Conservation (phyloP, 495 filamentous ascomycete genomes). For the Beverwykella pulmonaria region DNA sequence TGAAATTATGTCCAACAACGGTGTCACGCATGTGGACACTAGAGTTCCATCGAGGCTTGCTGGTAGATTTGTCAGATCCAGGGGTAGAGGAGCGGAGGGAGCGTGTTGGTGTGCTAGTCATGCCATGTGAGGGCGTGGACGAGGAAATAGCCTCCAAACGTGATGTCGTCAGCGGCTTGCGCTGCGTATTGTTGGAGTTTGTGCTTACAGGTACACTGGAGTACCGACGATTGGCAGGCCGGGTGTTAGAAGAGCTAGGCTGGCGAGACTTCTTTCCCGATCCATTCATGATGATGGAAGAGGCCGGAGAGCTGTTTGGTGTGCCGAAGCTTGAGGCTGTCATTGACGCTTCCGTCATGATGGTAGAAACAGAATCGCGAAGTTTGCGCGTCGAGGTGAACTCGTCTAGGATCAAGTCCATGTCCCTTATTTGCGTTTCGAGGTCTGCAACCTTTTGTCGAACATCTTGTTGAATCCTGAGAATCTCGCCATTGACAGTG, state of each 20-base stretch:
- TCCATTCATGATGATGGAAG: constrained; percentile 65
- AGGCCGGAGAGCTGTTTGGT: constrained; percentile 86
- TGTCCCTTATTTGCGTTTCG: constrained; percentile 71
- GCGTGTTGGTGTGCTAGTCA: constrained; percentile 34
- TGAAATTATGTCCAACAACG: constrained; percentile 70
- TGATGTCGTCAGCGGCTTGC: constrained; percentile 40
- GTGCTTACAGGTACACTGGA: constrained; percentile 39
- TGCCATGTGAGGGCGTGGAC: constrained; percentile 38
- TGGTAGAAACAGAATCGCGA: constrained; percentile 90
- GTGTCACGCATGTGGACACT: constrained; percentile 71
- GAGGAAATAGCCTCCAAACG: constrained; percentile 37
- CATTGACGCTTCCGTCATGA: constrained; percentile 80
- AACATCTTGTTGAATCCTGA: constrained; percentile 81
- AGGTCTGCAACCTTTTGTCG: constrained; percentile 74
- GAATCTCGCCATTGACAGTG: constrained; percentile 92
- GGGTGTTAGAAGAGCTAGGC: constrained; percentile 34
- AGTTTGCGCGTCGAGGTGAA: constrained; percentile 74
- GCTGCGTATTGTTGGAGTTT: constrained; percentile 49
- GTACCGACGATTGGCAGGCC: constrained; percentile 30
- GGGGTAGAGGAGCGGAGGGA: constrained; percentile 26
- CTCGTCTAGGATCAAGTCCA: constrained; percentile 75
- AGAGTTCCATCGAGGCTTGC: constrained; percentile 78
- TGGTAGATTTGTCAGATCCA: constrained; percentile 41
- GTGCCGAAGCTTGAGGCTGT: constrained; percentile 73
- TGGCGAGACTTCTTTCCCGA: constrained; percentile 38